Evolutionary conservation across 2,329 filamentous ascomycete species (phyloP).

Genomic region (Clonostachys byssicola): DNA sequence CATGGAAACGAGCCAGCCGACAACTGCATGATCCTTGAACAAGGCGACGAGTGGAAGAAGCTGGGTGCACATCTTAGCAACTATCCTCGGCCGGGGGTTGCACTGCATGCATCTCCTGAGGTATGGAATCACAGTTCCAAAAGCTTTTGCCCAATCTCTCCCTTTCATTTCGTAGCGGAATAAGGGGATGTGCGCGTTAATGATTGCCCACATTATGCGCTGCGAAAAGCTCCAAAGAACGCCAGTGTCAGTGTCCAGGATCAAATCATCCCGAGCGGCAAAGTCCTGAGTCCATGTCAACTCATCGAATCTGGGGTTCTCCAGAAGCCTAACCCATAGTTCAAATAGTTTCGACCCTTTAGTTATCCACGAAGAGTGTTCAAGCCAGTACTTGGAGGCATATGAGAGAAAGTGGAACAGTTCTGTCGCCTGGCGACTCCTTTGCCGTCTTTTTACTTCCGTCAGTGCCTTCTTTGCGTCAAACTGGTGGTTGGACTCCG

Average conservation of each 20-base stretch:
- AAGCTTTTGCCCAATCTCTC: neutral
- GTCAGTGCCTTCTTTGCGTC: neutral
- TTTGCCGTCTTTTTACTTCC: neutral
- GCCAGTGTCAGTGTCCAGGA: neutral
- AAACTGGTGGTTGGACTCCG: neutral
- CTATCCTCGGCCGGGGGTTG: neutral
- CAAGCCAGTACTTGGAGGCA: neutral
- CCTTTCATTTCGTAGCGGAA: neutral
- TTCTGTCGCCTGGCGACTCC: neutral
- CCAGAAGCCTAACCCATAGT: neutral
- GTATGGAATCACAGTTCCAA: neutral
- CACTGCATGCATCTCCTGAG: neutral
- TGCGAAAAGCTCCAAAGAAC: neutral
- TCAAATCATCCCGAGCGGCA: neutral
- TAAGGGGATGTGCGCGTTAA: neutral
- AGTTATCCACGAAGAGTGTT: neutral
- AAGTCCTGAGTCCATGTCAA: neutral
- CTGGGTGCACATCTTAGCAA: neutral
- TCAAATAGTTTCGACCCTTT: neutral
- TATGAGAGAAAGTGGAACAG: neutral
- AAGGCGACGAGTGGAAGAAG: neutral
- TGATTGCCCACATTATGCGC: neutral
- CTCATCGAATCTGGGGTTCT: neutral
- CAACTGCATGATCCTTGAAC: neutral
- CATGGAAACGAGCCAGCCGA: neutral